These are phyloP conservation scores for Phytophthora citrophthora DNA, from an alignment of 352 stramenopile genomes.

Conservation along the genomic window DNA sequence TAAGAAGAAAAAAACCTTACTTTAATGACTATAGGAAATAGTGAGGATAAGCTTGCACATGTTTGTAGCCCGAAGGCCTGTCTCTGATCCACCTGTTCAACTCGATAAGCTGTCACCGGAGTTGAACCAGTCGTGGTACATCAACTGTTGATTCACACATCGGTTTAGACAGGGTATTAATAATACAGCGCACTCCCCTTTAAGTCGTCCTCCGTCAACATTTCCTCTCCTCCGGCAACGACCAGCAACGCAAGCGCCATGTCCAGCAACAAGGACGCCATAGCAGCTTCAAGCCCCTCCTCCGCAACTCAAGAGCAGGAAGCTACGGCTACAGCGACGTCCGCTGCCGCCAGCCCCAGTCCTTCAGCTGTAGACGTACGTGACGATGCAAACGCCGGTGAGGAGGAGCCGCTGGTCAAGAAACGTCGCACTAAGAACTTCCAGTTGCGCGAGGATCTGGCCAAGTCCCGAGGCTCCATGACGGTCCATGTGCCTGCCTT, in stretches of 20 bases:
- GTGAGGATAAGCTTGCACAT: neutral
- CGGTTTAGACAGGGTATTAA: too few relatives aligned
- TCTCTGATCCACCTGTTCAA: neutral
- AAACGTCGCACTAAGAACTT: constrained; percentile 87
- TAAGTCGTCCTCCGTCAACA: too few relatives aligned
- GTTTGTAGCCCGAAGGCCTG: neutral
- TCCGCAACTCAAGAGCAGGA: neutral
- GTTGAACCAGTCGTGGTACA: too few relatives aligned
- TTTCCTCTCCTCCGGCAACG: too few relatives aligned
- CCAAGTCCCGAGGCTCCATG: constrained; percentile 52
- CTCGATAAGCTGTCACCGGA: neutral
- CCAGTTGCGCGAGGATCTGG: constrained; percentile 76
- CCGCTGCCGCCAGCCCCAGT: neutral
- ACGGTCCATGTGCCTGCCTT: constrained; percentile 55
- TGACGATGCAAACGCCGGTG: neutral
- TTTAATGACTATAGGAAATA: neutral
- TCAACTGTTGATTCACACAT: too few relatives aligned
- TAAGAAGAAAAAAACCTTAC: too few relatives aligned
- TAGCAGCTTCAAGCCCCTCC: constrained; percentile 16
- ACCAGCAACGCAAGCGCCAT: constrained; percentile 26
- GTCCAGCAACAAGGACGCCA: constrained; percentile 17
- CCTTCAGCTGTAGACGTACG: neutral
- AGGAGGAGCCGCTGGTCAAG: constrained; percentile 53
- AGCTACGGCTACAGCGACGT: neutral
- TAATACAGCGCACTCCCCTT: too few relatives aligned